A percentile compares a stretch with the other conserved stretches of the same genome.
Conservation (phyloP, 1,284 basidiomycete species). For the Ceratobasidium sp. region DNA sequence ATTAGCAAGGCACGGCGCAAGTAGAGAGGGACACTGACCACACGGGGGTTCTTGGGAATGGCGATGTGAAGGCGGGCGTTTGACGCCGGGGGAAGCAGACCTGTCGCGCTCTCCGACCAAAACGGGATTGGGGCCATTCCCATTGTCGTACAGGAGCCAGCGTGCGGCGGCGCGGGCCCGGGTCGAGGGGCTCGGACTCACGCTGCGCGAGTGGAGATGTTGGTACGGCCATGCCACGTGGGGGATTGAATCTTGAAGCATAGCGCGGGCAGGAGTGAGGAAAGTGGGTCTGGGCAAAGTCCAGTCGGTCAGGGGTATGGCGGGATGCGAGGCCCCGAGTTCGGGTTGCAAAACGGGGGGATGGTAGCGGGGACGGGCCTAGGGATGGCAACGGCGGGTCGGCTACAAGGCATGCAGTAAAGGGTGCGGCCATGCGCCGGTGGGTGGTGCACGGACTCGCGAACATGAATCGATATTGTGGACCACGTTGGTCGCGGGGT, state of each 20-base stretch:
- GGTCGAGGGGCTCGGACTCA: too few relatives aligned
- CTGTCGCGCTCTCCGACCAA: not conserved
- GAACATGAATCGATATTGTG: too few relatives aligned
- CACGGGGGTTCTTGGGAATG: constrained; percentile 16
- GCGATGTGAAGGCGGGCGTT: constrained; percentile 24
- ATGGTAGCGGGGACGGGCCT: too few relatives aligned
- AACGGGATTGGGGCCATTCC: not conserved
- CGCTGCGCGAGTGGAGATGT: constrained; percentile 23
- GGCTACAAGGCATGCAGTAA: constrained; percentile 13
- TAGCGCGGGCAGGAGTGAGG: too few relatives aligned
- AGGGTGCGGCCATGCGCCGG: constrained; percentile 38
- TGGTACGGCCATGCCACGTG: not conserved
- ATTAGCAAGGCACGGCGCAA: not conserved
- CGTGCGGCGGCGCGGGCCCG: constrained; percentile 23
- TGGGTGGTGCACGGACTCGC: too few relatives aligned
- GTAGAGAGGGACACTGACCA: constrained; percentile 5
- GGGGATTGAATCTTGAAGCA: too few relatives aligned
- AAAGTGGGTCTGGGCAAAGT: too few relatives aligned
- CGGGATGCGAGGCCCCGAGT: constrained; percentile 25
- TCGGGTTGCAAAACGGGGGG: constrained; percentile 22
- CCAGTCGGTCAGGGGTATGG: constrained; percentile 8
- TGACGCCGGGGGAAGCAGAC: constrained; percentile 2
- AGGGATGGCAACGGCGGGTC: too few relatives aligned
- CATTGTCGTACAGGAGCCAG: constrained; percentile 44
- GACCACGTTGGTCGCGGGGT: too few relatives aligned